phyloP scores from a whole-genome alignment of 1,284 basidiomycete species.

The Apiotrichum sp. region DNA sequence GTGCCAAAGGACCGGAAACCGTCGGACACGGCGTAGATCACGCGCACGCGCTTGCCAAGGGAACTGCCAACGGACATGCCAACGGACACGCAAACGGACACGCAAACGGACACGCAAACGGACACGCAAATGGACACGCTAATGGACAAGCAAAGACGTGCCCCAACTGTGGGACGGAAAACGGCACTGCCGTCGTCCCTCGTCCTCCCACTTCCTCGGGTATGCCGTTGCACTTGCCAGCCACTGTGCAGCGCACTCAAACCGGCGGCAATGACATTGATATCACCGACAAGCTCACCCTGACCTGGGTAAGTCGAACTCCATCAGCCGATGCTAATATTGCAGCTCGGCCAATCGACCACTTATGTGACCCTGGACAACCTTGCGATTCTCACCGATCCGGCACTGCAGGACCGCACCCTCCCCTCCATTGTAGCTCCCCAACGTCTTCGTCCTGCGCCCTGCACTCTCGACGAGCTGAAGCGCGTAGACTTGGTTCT shows the following conservation, averaged over 20 bases:
- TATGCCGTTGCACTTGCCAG: neutral
- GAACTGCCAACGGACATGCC: neutral
- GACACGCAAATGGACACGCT: neutral
- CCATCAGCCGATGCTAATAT: neutral
- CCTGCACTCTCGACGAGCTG: slow-evolving; percentile 46
- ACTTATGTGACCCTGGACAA: slow-evolving; percentile 50
- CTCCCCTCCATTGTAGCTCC: slow-evolving; percentile 46
- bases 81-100: slow-evolving; percentile 1
- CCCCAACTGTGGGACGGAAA: too few species aligned
- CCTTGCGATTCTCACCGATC: slow-evolving; percentile 51
- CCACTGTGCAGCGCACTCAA: slow-evolving; percentile 4
- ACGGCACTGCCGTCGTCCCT: too few species aligned
- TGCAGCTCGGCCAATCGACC: slow-evolving; percentile 48
- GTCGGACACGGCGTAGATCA: slow-evolving; percentile 1
- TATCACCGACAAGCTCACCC: slow-evolving; percentile 40
- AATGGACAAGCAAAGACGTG: neutral
- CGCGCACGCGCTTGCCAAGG: slow-evolving; percentile 2
- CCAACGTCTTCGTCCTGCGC: slow-evolving; percentile 45
- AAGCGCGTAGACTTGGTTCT: slow-evolving; percentile 48
- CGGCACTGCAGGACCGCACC: slow-evolving; percentile 49
- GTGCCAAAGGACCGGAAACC: neutral
- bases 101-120: slow-evolving; percentile 2
- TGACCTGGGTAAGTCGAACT: slow-evolving; percentile 35
- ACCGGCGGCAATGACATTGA: slow-evolving; percentile 30
- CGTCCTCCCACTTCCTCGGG: too few species aligned